These are phyloP conservation scores for Balakata baccata DNA, from an alignment of 345 rosid genomes.

Conservation along the genomic window DNA sequence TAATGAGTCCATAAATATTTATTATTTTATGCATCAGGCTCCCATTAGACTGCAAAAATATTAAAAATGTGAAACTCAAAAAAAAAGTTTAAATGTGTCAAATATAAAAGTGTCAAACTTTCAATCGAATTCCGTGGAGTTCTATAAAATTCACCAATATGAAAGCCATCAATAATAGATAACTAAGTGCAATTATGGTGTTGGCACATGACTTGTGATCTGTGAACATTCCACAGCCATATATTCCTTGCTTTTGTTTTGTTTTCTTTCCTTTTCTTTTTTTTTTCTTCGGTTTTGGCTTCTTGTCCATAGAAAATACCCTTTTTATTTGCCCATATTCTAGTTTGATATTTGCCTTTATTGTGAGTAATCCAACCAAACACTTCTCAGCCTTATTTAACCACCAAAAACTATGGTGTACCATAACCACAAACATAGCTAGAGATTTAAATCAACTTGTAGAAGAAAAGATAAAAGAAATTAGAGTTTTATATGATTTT, in stretches of 20 bases:
- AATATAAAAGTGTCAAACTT: no score
- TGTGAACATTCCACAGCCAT: neutral
- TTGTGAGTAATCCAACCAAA: neutral
- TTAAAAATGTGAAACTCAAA: no score
- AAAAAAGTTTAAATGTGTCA: no score
- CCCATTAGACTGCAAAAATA: no score
- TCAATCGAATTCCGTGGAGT: no score
- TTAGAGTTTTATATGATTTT: neutral
- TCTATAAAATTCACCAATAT: no score
- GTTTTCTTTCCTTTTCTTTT: neutral
- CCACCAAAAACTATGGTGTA: neutral
- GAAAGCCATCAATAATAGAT: no score
- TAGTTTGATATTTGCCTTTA: neutral
- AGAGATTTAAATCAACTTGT: no score
- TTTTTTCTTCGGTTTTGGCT: neutral
- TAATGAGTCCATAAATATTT: no score
- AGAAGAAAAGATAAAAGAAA: neutral
- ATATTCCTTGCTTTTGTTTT: neutral
- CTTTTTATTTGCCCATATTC: neutral
- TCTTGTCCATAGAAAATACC: neutral
- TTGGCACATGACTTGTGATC: neutral
- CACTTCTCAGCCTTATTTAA: neutral
- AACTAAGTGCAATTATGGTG: no score
- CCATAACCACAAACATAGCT: neutral
- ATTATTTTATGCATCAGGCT: no score